Conservation (phyloP, 805 yeast genomes). For the Priceomyces melissophilus region DNA sequence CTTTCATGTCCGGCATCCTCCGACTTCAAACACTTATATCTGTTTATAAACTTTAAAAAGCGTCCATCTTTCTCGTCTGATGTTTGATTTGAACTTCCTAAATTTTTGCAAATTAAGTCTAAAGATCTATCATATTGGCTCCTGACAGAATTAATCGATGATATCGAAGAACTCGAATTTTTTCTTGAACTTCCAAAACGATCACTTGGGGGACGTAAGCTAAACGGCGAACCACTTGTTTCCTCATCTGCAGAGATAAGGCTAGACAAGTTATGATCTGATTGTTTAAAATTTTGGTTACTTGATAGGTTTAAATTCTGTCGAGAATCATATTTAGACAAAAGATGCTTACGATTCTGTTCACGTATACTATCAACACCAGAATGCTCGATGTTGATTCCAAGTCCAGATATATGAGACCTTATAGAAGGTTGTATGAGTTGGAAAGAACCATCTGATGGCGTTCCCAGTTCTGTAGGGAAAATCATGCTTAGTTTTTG, state of each 20-base stretch:
- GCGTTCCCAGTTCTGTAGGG: constrained; percentile 28
- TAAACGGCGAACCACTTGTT: neutral
- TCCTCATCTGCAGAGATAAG: neutral
- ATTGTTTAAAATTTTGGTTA: neutral
- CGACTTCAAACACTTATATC: constrained; percentile 3
- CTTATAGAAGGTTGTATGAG: constrained; percentile 13
- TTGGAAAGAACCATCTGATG: constrained; percentile 16
- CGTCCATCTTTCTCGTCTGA: neutral
- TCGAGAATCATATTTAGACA: neutral
- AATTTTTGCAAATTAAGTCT: constrained; percentile 10
- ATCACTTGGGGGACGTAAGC: neutral
- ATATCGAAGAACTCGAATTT: constrained; percentile 5
- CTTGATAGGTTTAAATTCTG: neutral
- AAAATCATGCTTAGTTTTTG: constrained; percentile 29
- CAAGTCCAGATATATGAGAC: constrained; percentile 28
- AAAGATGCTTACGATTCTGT: neutral
- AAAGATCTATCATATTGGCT: constrained; percentile 14
- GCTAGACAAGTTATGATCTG: neutral
- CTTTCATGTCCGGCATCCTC: constrained; percentile 10
- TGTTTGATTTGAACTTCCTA: constrained; percentile 6
- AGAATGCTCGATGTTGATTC: constrained; percentile 23
- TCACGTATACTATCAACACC: neutral
- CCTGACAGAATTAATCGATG: constrained; percentile 12
- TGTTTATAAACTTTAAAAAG: constrained; percentile 10
- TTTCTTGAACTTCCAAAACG: constrained; percentile 3